These are phyloP conservation scores for Pelomyxa schiedti DNA, from an alignment of 78 protist genomes.

Conservation along the genomic window DNA sequence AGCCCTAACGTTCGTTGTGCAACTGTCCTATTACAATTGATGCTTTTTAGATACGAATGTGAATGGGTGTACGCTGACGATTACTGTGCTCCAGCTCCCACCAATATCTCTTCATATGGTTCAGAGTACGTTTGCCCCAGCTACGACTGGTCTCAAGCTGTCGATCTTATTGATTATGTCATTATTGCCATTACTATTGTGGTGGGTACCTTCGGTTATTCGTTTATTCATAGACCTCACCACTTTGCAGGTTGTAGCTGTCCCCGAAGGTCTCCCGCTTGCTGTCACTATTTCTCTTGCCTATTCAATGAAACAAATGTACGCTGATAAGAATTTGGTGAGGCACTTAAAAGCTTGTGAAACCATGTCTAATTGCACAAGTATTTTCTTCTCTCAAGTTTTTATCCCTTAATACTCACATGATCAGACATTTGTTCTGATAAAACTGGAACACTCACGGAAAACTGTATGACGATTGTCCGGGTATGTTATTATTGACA, in stretches of 20 bases:
- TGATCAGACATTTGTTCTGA: slow-evolving; percentile 52
- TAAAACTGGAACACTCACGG: slow-evolving; percentile 72
- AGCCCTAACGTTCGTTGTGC: background rate
- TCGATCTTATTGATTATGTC: slow-evolving; percentile 44
- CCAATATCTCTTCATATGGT: too few species aligned
- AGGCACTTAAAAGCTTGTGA: slow-evolving; percentile 86
- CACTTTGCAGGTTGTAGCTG: too few species aligned
- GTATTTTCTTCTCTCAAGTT: too few species aligned
- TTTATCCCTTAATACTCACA: too few species aligned
- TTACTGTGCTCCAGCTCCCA: too few species aligned
- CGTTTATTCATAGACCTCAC: too few species aligned
- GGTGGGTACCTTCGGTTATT: too few species aligned
- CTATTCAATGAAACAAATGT: slow-evolving; percentile 75
- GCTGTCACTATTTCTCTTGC: slow-evolving; percentile 92
- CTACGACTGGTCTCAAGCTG: slow-evolving; percentile 8
- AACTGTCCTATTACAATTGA: too few species aligned
- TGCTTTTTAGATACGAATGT: too few species aligned
- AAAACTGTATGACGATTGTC: slow-evolving; percentile 53
- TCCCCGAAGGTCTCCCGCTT: slow-evolving; percentile 78
- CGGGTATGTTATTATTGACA: background rate
- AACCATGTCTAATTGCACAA: slow-evolving; percentile 82
- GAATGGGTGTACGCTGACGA: too few species aligned
- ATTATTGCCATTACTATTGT: slow-evolving; percentile 80
- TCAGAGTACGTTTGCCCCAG: background rate
- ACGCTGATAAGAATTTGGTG: slow-evolving; percentile 83